Evolutionary conservation across 2,329 filamentous ascomycete genomes (phyloP).

Genomic region (Cladosporium sp.): DNA sequence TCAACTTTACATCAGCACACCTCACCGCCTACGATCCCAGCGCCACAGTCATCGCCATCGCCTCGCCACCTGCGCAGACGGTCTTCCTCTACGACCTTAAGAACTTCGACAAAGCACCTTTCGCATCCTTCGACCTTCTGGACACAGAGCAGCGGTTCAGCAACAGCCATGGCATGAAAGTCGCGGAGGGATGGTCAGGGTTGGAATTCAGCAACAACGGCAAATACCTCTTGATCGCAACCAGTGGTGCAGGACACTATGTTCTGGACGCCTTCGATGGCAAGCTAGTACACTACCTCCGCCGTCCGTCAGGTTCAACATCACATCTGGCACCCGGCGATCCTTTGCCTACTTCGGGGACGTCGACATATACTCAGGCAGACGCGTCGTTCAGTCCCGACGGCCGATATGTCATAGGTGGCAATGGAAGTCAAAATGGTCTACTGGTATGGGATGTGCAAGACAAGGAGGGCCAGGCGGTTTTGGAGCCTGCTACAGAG

Average conservation of each 20-base stretch:
- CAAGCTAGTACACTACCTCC: conserved; percentile 50
- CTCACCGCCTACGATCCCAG: conserved; percentile 90
- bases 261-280: conserved; percentile 92
- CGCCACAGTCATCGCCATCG: conserved; percentile 87
- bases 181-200: conserved; percentile 71
- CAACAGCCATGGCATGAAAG: conserved; percentile 52
- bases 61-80: conserved; percentile 73
- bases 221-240: conserved; percentile 80
- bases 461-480: conserved; percentile 55
- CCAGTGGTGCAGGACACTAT: conserved; percentile 81
- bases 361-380: conserved; percentile 55
- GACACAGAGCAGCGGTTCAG: conserved; percentile 59
- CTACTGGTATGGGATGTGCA: conserved; percentile 85
- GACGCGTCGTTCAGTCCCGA: conserved; percentile 90
- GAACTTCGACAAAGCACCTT: conserved; percentile 90
- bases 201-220: conserved; percentile 97
- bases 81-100: conserved; percentile 90
- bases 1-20: conserved; percentile 78
- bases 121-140: conserved; percentile 79
- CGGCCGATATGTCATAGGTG: conserved; percentile 83
- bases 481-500: conserved; percentile 63
- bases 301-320: conserved; percentile 32
- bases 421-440: conserved; percentile 64
- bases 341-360: conserved; percentile 52
- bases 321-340: conserved; percentile 40